A percentile compares a stretch with the other conserved stretches of the same genome.
These are phyloP conservation scores for Trichosanthes cucumerina DNA, from an alignment of 306 rosid genomes.

Conservation along the genomic window DNA sequence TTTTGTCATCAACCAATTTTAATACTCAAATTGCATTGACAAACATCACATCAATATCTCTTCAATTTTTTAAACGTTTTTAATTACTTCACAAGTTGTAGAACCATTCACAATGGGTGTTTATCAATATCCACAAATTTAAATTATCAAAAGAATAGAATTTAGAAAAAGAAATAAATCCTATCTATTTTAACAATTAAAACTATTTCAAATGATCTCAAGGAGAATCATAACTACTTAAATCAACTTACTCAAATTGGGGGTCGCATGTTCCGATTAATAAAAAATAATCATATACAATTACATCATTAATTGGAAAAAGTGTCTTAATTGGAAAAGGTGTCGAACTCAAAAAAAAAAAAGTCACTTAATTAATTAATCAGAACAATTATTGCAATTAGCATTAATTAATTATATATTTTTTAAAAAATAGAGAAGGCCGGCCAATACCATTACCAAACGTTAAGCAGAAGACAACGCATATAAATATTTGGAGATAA, in stretches of 20 bases:
- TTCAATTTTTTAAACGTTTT: too few relatives aligned
- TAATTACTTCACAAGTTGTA: not conserved
- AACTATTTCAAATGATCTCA: not conserved
- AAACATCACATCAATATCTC: too few relatives aligned
- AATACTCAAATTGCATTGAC: too few relatives aligned
- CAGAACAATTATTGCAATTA: not conserved
- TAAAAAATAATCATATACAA: not conserved
- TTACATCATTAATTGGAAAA: not conserved
- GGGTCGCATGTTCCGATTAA: not conserved
- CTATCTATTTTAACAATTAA: not conserved
- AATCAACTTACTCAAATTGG: not conserved
- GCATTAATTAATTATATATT: not conserved
- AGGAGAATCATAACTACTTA: not conserved
- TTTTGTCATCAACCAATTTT: too few relatives aligned
- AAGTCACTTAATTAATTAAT: not conserved
- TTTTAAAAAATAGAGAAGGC: not conserved
- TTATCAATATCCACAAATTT: not conserved
- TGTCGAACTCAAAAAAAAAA: not conserved
- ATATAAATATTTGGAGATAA: constrained; percentile 2
- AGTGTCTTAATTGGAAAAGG: not conserved
- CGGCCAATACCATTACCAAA: constrained; percentile 5
- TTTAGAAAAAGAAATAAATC: too few relatives aligned
- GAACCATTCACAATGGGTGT: not conserved
- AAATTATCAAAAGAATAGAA: not conserved
- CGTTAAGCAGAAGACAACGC: constrained; percentile 1